Percentiles rank a stretch among this genome's conserved stretches.
These are phyloP conservation scores for Metarhizium anisopliae DNA, from an alignment of 2,329 filamentous ascomycete species.

Conservation along the genomic window DNA sequence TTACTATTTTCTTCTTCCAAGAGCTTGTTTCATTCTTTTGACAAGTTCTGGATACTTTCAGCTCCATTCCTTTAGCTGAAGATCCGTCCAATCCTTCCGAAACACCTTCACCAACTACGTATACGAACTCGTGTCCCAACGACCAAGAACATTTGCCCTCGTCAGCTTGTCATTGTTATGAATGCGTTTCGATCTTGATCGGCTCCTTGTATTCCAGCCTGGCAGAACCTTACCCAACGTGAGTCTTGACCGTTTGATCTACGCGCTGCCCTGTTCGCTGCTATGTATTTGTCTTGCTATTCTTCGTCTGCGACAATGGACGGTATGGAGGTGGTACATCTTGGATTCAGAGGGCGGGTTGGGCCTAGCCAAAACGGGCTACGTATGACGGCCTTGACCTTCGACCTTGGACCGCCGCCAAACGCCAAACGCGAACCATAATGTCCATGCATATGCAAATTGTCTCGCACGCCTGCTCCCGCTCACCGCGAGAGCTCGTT, in stretches of 20 bases:
- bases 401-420: not conserved
- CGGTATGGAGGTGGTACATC: conserved; percentile 3
- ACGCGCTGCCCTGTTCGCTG: not conserved
- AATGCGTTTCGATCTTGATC: not conserved
- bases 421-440: not conserved
- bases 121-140: conserved; percentile 1
- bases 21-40: not conserved
- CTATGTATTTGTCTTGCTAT: conserved; percentile 2
- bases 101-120: conserved; percentile 5
- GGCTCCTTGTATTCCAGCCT: not conserved
- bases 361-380: not conserved
- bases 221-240: not conserved
- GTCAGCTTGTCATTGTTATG: not conserved
- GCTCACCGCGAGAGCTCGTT: too few species aligned
- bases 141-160: conserved; percentile 2
- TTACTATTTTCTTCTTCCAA: not conserved
- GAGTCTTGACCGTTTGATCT: not conserved
- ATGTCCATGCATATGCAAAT: not conserved
- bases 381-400: not conserved
- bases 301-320: conserved; percentile 5
- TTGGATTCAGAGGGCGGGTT: not conserved
- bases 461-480: not conserved
- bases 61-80: conserved; percentile 24
- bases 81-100: conserved; percentile 30
- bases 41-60: conserved; percentile 8